Evolutionary conservation across 371 early-diverging fungal genomes (phyloP), one percentile per base, ranked within the genome.

Genomic region (Mortierella sp.): DNA sequence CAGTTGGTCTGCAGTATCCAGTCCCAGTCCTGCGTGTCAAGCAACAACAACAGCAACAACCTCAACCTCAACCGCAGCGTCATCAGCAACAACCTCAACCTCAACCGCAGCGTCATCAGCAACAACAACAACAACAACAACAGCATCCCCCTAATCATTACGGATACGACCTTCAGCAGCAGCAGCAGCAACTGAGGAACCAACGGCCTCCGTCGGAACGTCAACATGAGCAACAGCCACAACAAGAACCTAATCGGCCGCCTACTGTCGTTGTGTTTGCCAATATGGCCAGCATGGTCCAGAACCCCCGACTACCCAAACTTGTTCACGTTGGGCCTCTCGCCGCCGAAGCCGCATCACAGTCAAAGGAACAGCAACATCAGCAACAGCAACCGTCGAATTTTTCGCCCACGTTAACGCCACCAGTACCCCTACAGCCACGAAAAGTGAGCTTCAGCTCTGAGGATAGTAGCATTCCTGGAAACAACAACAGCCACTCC

Each of bases 131-230:
- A 13, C 66, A 67, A 10, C 50, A 71, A 11, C 47, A 13, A 10
- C 63, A 70, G 24, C 63, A 67, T 45, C 61, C 73, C 34, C 63
- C 44, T 5, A 73, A 67, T 29, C 73, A 73, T 39, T 73, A 73
- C 48, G 73, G 73, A 24, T 73, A 73, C 26, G 73, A 73, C 19
- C 24, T 73, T 1, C 61, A 67, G 7, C 68, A 73, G 37, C n/a
- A 70, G 16, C 45, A 58, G n/a, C 72, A 65, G 65, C 64, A 63
- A 10, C 48, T 34, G 24, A 29, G 44, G 47, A 34, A 47, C 24
- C 43, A 45, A 55, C 14, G 9, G 2, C 24, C 64, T 4, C 41
- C 34, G 0, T 10, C 40, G 5, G 14, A 37, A 4, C 6, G 19
- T 4, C 50, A 26, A 24, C 41, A 29, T 26, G 40, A 43, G 29